These are phyloP conservation scores for Solanum chacoense DNA, from an alignment of 305 asterid species.

Conservation along the genomic window DNA sequence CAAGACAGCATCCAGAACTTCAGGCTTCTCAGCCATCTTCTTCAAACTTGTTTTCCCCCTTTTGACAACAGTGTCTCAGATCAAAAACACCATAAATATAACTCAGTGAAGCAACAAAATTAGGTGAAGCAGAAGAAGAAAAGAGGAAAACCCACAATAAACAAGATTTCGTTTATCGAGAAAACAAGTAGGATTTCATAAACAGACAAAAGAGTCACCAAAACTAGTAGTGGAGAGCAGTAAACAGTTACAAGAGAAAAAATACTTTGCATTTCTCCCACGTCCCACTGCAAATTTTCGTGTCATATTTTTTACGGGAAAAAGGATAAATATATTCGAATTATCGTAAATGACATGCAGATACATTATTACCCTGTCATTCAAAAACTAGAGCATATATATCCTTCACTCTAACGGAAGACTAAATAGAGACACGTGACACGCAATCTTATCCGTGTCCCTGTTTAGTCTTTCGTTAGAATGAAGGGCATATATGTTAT, in stretches of 20 bases:
- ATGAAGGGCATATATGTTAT: too few species aligned
- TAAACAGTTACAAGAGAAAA: neutral
- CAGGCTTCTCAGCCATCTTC: constrained; percentile 77
- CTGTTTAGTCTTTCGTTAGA: too few species aligned
- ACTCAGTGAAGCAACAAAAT: neutral
- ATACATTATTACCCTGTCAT: accelerated
- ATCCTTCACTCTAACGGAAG: too few species aligned
- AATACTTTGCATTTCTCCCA: neutral
- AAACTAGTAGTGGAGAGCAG: neutral
- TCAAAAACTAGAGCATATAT: too few species aligned
- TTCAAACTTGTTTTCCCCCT: neutral
- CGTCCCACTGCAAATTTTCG: neutral
- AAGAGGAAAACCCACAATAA: too few species aligned
- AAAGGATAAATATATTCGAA: too few species aligned
- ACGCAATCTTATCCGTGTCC: too few species aligned
- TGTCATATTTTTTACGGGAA: neutral
- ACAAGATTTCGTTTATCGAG: neutral
- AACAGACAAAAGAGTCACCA: neutral
- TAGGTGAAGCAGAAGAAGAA: neutral
- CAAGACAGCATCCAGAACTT: constrained; percentile 91
- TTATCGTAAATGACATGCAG: too few species aligned
- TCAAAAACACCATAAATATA: constrained; percentile 11
- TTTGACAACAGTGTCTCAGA: constrained; percentile 4
- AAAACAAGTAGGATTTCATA: neutral
- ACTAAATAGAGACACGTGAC: too few species aligned